Conservation (phyloP, 169 alveolate genomes). For the Ichthyophthirius multifiliis region DNA sequence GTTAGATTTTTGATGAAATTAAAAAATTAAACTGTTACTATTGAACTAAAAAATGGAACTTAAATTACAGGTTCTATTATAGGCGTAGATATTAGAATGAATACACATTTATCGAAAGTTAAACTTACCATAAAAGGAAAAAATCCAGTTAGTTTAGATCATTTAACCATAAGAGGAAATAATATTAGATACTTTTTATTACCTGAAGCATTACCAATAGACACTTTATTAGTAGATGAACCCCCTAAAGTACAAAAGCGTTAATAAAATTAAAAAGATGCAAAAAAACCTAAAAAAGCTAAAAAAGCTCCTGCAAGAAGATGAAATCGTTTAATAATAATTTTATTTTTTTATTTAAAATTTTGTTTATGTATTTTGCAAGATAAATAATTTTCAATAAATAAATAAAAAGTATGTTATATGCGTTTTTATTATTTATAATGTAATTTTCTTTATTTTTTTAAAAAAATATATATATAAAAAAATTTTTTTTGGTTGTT, state of each 20-base stretch:
- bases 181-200: slow-evolving; percentile 95
- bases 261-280: slow-evolving; percentile 27
- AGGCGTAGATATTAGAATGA: slow-evolving; percentile 98
- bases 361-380: too few relatives aligned
- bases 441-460: too few relatives aligned
- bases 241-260: slow-evolving; percentile 79
- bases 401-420: too few relatives aligned
- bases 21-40: slow-evolving; percentile 95
- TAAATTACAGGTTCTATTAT: slow-evolving; percentile 94
- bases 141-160: slow-evolving; percentile 91
- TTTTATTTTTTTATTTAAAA: too few relatives aligned
- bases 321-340: too few relatives aligned
- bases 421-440: too few relatives aligned
- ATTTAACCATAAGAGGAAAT: slow-evolving; percentile 93
- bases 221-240: slow-evolving; percentile 95
- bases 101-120: slow-evolving; percentile 97
- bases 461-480: too few relatives aligned
- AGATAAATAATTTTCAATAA: too few relatives aligned
- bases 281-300: slow-evolving; percentile 35
- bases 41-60: slow-evolving; percentile 98
- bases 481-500: too few relatives aligned
- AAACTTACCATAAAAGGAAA: slow-evolving; percentile 94
- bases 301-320: slow-evolving; percentile 42
- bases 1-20: slow-evolving; percentile 96
- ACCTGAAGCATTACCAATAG: slow-evolving; percentile 95